phyloP scores from a whole-genome alignment of 1,284 basidiomycete species.

The Puccinia triticina region DNA sequence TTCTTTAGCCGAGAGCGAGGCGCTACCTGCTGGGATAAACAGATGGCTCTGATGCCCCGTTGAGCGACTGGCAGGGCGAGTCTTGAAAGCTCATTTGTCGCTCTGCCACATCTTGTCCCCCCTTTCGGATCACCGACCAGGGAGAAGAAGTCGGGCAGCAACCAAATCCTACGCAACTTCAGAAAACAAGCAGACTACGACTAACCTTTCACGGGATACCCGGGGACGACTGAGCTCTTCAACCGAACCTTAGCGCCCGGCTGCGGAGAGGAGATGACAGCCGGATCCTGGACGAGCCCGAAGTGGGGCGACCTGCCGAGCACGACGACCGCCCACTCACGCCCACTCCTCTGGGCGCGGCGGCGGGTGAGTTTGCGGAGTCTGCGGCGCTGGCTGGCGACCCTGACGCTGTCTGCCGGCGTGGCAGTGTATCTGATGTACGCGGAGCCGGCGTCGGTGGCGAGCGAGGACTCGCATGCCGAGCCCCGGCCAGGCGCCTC shows the following conservation, averaged over 20 bases:
- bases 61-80: too few species aligned
- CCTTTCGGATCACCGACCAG: too few species aligned
- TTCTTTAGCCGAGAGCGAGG: too few species aligned
- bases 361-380: not conserved
- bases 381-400: not conserved
- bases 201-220: not conserved
- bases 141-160: too few species aligned
- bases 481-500: not conserved
- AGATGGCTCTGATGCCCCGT: too few species aligned
- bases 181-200: too few species aligned
- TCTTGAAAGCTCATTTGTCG: too few species aligned
- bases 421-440: not conserved
- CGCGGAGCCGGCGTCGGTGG: not conserved
- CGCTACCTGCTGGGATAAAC: too few species aligned
- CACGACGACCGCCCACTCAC: not conserved
- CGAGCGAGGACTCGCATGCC: not conserved
- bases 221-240: not conserved
- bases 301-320: not conserved
- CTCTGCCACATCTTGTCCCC: too few species aligned
- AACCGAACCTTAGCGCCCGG: not conserved
- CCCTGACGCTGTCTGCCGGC: not conserved
- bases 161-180: too few species aligned
- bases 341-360: not conserved
- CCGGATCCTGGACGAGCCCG: not conserved
- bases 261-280: not conserved